phyloP scores from a whole-genome alignment of 768 basidiomycete species.

The Psilocybe sp. region DNA sequence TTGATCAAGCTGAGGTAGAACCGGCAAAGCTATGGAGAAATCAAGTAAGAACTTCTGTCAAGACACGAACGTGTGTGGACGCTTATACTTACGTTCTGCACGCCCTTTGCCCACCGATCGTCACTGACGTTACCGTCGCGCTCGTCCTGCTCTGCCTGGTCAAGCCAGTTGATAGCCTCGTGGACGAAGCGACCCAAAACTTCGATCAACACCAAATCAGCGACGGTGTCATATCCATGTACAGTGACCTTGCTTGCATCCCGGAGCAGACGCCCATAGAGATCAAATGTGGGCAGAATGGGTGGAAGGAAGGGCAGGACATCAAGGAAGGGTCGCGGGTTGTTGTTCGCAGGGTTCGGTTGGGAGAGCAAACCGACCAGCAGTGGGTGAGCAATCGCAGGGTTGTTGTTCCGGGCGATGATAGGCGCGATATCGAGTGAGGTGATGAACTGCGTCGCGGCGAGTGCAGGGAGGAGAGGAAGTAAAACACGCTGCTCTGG shows the following conservation, averaged over 20 bases:
- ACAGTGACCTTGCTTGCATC: conserved; percentile 52
- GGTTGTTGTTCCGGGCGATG: conserved; percentile 52
- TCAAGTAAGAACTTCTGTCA: background rate
- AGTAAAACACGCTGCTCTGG: conserved; percentile 66
- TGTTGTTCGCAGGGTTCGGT: conserved; percentile 32
- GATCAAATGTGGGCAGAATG: conserved; percentile 68
- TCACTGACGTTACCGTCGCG: conserved; percentile 66
- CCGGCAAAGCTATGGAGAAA: conserved; percentile 57
- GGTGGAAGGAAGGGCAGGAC: conserved; percentile 67
- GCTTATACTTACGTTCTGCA: conserved; percentile 58
- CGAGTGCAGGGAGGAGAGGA: conserved; percentile 47
- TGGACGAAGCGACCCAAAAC: conserved; percentile 72
- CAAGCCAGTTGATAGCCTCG: conserved; percentile 67
- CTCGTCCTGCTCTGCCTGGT: conserved; percentile 67
- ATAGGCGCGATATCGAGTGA: conserved; percentile 67
- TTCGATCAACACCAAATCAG: conserved; percentile 61
- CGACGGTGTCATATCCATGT: conserved; percentile 50
- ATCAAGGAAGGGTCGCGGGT: conserved; percentile 55
- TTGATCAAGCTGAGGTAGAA: conserved; percentile 75
- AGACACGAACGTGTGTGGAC: conserved; percentile 3
- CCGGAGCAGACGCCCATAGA: conserved; percentile 65
- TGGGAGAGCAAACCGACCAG: conserved; percentile 55
- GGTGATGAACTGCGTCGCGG: conserved; percentile 52
- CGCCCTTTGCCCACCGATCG: conserved; percentile 69
- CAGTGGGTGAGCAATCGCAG: conserved; percentile 67